Evolutionary conservation across 2,329 filamentous ascomycete species (phyloP).

Genomic region (Talaromyces verruculosus): DNA sequence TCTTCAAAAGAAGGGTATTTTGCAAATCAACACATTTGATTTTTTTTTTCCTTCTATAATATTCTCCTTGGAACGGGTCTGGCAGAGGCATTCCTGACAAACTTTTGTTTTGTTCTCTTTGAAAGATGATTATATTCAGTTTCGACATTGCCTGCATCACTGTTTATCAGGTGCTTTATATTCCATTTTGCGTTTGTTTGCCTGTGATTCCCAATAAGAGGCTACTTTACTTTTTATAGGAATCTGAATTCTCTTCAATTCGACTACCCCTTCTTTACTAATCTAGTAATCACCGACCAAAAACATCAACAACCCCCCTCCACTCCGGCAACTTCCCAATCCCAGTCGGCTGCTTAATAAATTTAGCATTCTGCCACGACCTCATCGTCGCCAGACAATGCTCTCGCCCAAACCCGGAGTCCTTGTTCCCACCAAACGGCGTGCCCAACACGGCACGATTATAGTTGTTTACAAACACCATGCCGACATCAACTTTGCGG

Average conservation of each 20-base stretch:
- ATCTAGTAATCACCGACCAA: background rate
- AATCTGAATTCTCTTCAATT: background rate
- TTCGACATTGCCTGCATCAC: background rate
- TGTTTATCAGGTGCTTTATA: background rate
- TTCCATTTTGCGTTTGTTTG: background rate
- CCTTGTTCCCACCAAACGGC: background rate
- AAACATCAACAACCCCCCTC: background rate
- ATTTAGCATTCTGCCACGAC: background rate
- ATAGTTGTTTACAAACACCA: background rate
- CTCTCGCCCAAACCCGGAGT: background rate
- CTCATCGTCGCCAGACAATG: background rate
- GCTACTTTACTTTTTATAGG: constrained; percentile 16
- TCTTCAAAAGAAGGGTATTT: constrained; percentile 1
- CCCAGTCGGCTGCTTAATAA: background rate
- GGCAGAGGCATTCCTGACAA: background rate
- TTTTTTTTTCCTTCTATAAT: constrained; percentile 4
- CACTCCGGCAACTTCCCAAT: background rate
- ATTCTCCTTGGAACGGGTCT: background rate
- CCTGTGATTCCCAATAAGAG: constrained; percentile 7
- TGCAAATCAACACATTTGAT: background rate
- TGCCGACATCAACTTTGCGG: background rate
- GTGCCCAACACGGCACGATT: background rate
- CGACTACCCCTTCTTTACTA: background rate
- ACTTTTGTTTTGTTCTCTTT: constrained; percentile 4
- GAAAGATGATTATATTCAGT: constrained; percentile 9